Conservation (phyloP, 2,329 filamentous ascomycete genomes). For the Blastomyces silverae region DNA sequence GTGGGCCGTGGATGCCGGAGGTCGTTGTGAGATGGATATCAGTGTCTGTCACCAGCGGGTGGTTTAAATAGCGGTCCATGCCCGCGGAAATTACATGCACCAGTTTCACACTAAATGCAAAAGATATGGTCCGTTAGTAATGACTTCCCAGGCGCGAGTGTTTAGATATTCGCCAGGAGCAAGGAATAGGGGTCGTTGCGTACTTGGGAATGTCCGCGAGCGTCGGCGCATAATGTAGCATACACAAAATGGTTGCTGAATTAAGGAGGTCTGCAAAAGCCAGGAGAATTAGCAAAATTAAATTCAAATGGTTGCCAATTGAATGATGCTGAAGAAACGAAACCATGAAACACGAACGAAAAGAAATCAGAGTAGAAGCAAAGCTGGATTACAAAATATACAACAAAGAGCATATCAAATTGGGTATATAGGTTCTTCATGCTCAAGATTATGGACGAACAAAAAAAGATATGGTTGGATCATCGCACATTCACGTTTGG, state of each 20-base stretch:
- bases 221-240: constrained; percentile 39
- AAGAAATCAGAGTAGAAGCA: not conserved
- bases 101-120: constrained; percentile 36
- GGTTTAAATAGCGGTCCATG: constrained; percentile 48
- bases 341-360: not conserved
- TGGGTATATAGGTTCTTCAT: not conserved
- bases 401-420: not conserved
- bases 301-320: constrained; percentile 6
- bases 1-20: constrained; percentile 54
- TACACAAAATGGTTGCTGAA: constrained; percentile 44
- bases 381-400: not conserved
- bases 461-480: not conserved
- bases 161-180: not conserved
- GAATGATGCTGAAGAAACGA: not conserved
- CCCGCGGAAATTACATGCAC: constrained; percentile 55
- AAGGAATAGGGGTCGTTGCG: constrained; percentile 2
- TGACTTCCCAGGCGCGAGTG: not conserved
- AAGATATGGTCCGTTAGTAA: constrained; percentile 14
- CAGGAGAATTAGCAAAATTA: not conserved
- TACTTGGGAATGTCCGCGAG: constrained; percentile 29
- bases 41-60: constrained; percentile 49
- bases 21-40: constrained; percentile 50
- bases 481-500: not conserved
- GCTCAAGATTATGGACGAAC: not conserved
- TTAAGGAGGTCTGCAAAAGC: constrained; percentile 34